Base-by-base conservation (phyloP, 495 filamentous ascomycete genomes). In the Xylaria flabelliformis region DNA sequence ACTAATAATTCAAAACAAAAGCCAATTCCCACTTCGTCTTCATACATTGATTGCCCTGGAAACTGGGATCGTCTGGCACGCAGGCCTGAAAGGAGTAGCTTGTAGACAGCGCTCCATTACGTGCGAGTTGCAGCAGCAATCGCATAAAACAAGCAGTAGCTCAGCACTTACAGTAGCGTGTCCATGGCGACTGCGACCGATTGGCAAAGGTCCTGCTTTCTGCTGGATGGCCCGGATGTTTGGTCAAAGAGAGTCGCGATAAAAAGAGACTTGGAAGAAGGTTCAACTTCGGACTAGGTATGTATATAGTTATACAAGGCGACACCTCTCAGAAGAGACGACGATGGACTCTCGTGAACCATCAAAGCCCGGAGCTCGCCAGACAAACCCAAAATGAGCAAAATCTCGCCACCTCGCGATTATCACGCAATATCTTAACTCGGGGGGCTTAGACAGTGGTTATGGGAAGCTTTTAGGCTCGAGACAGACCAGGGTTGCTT, bases 111-210 rank as follows among this genome's bases (percentile, higher is more conserved):
- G 42, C 64, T 64, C 63, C 46, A 48, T 48, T 41, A 67, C 70
- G 51, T 59, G 53, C 29, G 66, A 32, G 19, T n/a, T 66, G 58
- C 61, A 36, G 50, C 39, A 48, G 61, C 46, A 58, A 59, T 48
- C 50, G 29, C 41, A 32, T 32, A 71, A 73, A 64, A 74, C 39
- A 74, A 36, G 64, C 42, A 72, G 64, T 65, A 61, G 66, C 51
- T 68, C 55, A 72, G 64, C 32, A 85, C 92, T 86, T 88, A 94
- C 92, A 94, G 84, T 79, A 94, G 82, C 21, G 92, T 95, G 80
- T 95, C 92, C 92, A 95, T 95, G 62, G 67, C 48, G 69, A 72
- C 17, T 41, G 34, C 29, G 34, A 34, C 67, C 66, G 68, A 63
- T 29, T 70, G 59, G n/a, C 36, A 63, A 51, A 63, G 64, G n/a